phyloP scores from a whole-genome alignment of 1,139 yeast species.

The Kurtzmaniella quercitrusa region DNA sequence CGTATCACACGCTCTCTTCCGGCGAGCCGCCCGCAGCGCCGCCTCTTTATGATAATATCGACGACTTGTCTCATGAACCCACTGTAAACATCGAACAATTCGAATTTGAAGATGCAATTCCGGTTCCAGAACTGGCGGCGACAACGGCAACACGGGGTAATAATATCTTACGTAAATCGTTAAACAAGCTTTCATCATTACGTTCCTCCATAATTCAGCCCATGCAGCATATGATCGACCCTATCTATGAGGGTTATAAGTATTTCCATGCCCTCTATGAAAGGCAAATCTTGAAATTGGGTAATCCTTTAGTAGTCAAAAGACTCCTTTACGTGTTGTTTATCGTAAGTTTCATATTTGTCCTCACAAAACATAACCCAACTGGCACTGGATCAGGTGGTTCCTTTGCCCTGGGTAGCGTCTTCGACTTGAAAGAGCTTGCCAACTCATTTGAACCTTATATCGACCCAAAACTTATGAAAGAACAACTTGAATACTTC shows the following conservation, averaged over 20 bases:
- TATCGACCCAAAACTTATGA: constrained; percentile 56
- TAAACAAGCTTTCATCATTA: constrained; percentile 32
- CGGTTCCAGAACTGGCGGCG: constrained; percentile 16
- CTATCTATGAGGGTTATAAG: constrained; percentile 58
- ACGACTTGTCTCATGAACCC: constrained; percentile 5
- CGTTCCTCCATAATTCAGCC: constrained; percentile 48
- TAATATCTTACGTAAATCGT: constrained; percentile 22
- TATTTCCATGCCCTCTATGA: constrained; percentile 49
- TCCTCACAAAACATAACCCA: constrained; percentile 54
- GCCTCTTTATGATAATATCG: constrained; percentile 4
- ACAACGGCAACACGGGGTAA: background rate
- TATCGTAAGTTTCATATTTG: constrained; percentile 54
- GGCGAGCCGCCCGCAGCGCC: background rate
- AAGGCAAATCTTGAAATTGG: constrained; percentile 54
- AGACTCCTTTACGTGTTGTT: constrained; percentile 67
- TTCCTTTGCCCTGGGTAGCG: constrained; percentile 51
- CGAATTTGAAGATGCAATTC: constrained; percentile 35
- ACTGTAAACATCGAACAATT: constrained; percentile 30
- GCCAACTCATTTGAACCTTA: constrained; percentile 43
- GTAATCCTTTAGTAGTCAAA: constrained; percentile 83
- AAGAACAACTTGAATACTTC: constrained; percentile 69
- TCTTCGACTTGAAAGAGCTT: constrained; percentile 55
- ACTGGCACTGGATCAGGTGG: constrained; percentile 40
- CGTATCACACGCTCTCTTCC: background rate
- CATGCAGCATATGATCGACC: constrained; percentile 57